Evolutionary conservation across 2,329 filamentous ascomycete species (phyloP), one percentile per base, ranked within the genome.

Genomic region (Fusarium agapanthi): DNA sequence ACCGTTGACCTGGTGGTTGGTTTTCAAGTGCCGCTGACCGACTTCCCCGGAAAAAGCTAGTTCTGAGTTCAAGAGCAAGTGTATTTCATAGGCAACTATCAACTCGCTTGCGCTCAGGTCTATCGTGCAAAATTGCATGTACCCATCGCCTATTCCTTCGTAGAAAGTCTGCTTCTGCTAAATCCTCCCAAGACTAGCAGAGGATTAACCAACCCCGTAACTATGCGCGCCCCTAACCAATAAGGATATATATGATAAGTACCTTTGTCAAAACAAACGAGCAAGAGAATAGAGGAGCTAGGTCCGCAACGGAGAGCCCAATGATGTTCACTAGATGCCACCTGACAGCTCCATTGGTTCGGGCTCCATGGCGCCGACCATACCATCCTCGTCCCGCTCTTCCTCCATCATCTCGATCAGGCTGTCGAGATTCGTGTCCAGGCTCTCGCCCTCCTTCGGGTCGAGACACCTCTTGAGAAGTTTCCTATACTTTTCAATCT

Each of bases 401-500:
- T 90, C 88, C 78, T 90, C 88, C 86, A 90, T 89, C 85, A 90
- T 88, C 51, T 87, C 84, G 75, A 90, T 89, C 69, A 90, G 81
- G 66, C 86, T 88, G 77, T 90, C 87, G 56, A 91, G 81, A 76
- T 89, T 90, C 48, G 86, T 84, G 79, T 94, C 92, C 40, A 94
- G 86, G 71, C 89, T 91, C 73, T 93, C 90, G 64, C 86, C 86
- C 55, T 93, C 91, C 73, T 89, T 86, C 22, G 90, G 86, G 32
- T 91, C 91, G 34, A 95, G 84, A 66, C 92, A 93, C 67, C 88
- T 88, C 66, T 88, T 89, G 37, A 94, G 88, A 35, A 95, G 85
- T 61, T 88, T 88, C 69, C 92, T 87, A 80, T 95, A 95, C 79
- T 91, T 90, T 74, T 91, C 91, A 72, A 93, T 92, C 79, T 91